A percentile compares a stretch with the other conserved stretches of the same genome.
Evolutionary conservation across 2,329 filamentous ascomycete genomes (phyloP).

Genomic region (Curvularia sp.): DNA sequence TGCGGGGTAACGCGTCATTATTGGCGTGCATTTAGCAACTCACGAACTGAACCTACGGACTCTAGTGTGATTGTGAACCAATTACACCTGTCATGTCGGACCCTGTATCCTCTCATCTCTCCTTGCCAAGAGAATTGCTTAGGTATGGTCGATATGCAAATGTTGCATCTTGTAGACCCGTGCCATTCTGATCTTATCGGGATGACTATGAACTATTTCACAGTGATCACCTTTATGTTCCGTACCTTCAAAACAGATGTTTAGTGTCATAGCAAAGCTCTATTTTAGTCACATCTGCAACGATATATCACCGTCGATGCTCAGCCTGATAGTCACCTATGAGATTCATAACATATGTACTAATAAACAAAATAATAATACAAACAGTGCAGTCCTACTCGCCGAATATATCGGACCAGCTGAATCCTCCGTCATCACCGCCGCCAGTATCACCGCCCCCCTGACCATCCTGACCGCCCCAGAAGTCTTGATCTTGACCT

Average conservation of each 20-base stretch:
- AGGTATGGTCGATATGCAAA: too few species aligned
- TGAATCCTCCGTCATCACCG: conserved; percentile 32
- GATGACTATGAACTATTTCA: too few species aligned
- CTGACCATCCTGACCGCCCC: conserved; percentile 33
- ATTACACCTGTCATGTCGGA: too few species aligned
- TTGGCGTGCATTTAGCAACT: not conserved
- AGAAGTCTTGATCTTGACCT: conserved; percentile 37
- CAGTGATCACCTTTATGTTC: too few species aligned
- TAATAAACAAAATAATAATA: conserved; percentile 6
- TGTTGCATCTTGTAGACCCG: too few species aligned
- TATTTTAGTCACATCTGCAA: too few species aligned
- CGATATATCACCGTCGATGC: too few species aligned
- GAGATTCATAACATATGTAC: conserved; percentile 4
- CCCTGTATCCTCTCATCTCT: too few species aligned
- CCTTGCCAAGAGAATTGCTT: too few species aligned
- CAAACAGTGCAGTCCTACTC: conserved; percentile 6
- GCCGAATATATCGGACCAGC: conserved; percentile 39
- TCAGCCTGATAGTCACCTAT: not conserved
- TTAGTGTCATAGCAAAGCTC: too few species aligned
- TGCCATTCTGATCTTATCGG: too few species aligned
- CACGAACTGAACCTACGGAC: not conserved
- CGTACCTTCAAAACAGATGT: too few species aligned
- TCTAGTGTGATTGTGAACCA: not conserved
- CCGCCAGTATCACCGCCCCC: conserved; percentile 48
- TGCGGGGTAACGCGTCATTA: conserved; percentile 1